These are phyloP conservation scores for Lactarius evosmus DNA, from an alignment of 768 basidiomycete genomes.

Conservation along the genomic window DNA sequence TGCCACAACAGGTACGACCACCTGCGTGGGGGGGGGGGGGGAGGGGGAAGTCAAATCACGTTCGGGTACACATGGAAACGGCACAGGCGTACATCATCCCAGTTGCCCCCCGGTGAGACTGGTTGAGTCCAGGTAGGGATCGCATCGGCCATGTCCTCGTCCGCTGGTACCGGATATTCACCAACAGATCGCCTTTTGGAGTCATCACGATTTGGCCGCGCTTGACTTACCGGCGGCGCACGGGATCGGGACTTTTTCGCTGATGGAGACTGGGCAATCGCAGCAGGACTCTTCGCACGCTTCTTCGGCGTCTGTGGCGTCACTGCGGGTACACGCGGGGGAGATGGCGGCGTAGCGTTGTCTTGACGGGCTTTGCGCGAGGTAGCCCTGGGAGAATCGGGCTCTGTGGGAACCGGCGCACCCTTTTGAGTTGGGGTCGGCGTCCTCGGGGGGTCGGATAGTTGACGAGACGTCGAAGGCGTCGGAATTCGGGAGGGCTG, in stretches of 20 bases:
- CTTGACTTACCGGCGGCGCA: slow-evolving; percentile 38
- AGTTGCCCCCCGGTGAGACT: slow-evolving; percentile 62
- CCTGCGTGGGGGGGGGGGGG: too few relatives aligned
- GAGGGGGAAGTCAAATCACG: not conserved
- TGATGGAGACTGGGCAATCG: slow-evolving; percentile 37
- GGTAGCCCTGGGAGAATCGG: slow-evolving; percentile 33
- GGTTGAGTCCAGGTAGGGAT: slow-evolving; percentile 85
- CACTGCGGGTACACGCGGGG: slow-evolving; percentile 17
- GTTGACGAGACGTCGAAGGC: slow-evolving; percentile 36
- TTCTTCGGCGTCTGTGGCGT: slow-evolving; percentile 37
- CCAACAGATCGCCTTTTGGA: slow-evolving; percentile 57
- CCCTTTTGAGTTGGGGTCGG: slow-evolving; percentile 41
- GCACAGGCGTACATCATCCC: slow-evolving; percentile 67
- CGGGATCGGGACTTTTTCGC: slow-evolving; percentile 40
- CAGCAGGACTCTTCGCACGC: slow-evolving; percentile 47
- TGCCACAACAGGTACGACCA: slow-evolving; percentile 80
- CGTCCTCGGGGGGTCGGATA: slow-evolving; percentile 47
- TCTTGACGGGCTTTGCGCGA: slow-evolving; percentile 24
- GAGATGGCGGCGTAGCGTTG: slow-evolving; percentile 21
- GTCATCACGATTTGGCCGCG: slow-evolving; percentile 37
- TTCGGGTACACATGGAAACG: slow-evolving; percentile 20
- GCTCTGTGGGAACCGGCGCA: slow-evolving; percentile 32
- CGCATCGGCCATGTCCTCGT: slow-evolving; percentile 62
- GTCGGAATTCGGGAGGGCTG: slow-evolving; percentile 27
- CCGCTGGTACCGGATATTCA: slow-evolving; percentile 60